Evolutionary conservation across 2,329 filamentous ascomycete genomes (phyloP), one percentile per base, ranked within the genome.

Genomic region (Myriosclerotinia curreyana): DNA sequence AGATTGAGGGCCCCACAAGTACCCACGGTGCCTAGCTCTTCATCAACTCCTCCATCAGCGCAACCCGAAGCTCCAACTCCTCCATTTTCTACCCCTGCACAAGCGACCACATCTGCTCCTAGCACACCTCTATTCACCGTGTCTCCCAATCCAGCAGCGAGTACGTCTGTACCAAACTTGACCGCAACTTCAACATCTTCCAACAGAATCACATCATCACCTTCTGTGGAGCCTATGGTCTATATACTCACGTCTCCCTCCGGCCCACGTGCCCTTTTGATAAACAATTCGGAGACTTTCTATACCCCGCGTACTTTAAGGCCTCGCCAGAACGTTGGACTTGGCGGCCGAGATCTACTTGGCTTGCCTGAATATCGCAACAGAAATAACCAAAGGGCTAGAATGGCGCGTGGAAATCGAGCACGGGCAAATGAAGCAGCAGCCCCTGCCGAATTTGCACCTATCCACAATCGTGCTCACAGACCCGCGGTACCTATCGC

Each of bases 191-290:
- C 65, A 60, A 44, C 69, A 68, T 17, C 56, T 66, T 31, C 62
- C 38, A 52, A 65, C 54, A 46, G 68, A 68, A 20, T 52, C 66
- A 31, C 63, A 36, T 52, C 63, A 51, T 25, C 66, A 31, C 36
- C 71, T 17, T 55, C 73, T 22, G 72, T 72, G 40, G 75, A 76
- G 31, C 77, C 80, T 0, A 81, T 84, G 65, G 82, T 87, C 2
- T 88, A 87, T 68, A 81, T 88, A 31, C 72, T 88, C 8, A 83
- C 80, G 20, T 87, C 86, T 0, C 84, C 85, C 0, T 78, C 79
- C 50, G 86, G 86, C 0, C 86, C 85, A 1, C 80, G 81, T 25
- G 85, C 80, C 7, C 74, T 88, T 1, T 73, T 88, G 8, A 75
- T 88, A 49, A 84, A 82, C 69, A 79, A 80, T 51, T 74, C 74